Evolutionary conservation across 2,329 filamentous ascomycete species (phyloP).

Genomic region (Penicillium sp.): DNA sequence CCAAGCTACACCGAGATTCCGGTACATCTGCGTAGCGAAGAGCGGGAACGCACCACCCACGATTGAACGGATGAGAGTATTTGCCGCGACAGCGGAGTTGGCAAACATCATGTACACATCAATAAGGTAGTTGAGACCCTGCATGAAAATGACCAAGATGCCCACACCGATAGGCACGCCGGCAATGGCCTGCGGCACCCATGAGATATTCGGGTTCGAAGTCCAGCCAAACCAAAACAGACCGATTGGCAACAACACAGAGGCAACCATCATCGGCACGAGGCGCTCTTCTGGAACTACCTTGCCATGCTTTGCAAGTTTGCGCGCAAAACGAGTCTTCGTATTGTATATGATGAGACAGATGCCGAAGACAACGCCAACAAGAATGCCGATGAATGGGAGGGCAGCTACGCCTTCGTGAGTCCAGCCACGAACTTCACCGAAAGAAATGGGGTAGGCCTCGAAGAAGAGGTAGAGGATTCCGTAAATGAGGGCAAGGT

Average conservation of each 20-base stretch:
- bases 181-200: slow-evolving; percentile 48
- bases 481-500: slow-evolving; percentile 41
- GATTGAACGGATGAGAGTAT: slow-evolving; percentile 36
- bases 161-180: slow-evolving; percentile 46
- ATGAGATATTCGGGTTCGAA: slow-evolving; percentile 41
- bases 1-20: slow-evolving; percentile 41
- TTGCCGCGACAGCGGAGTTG: slow-evolving; percentile 42
- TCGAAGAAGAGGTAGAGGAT: slow-evolving; percentile 42
- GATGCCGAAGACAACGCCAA: slow-evolving; percentile 36
- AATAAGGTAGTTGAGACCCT: slow-evolving; percentile 45
- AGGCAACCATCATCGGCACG: slow-evolving; percentile 47
- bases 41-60: slow-evolving; percentile 38
- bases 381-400: slow-evolving; percentile 38
- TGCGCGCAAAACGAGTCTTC: slow-evolving; percentile 41
- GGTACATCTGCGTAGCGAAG: slow-evolving; percentile 38
- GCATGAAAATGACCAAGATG: slow-evolving; percentile 45
- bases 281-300: slow-evolving; percentile 46
- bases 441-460: slow-evolving; percentile 43
- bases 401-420: slow-evolving; percentile 37
- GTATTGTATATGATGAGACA: slow-evolving; percentile 40
- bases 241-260: slow-evolving; percentile 44
- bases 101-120: slow-evolving; percentile 43
- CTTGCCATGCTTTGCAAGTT: slow-evolving; percentile 30
- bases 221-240: slow-evolving; percentile 55
- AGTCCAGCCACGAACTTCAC: slow-evolving; percentile 38